phyloP scores from a whole-genome alignment of 2,329 filamentous ascomycete species.

The Ascocoryne sarcoides region DNA sequence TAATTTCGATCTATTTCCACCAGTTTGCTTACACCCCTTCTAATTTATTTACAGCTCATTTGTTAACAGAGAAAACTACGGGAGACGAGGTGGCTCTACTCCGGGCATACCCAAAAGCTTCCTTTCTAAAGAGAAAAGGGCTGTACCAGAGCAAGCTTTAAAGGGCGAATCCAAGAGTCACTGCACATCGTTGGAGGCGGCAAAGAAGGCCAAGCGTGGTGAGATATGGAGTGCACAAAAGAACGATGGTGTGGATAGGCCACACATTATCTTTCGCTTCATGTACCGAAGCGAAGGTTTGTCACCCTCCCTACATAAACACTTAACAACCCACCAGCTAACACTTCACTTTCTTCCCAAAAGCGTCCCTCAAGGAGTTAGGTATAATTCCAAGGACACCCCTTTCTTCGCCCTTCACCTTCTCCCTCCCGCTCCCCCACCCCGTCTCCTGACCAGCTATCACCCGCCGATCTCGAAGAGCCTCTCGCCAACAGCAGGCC shows the following conservation, averaged over 20 bases:
- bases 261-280: slow-evolving; percentile 16
- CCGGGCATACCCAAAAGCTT: background rate
- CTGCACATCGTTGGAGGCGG: slow-evolving; percentile 9
- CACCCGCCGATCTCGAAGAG: too few species aligned
- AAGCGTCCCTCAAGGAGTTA: slow-evolving; percentile 9
- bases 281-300: slow-evolving; percentile 21
- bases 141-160: slow-evolving; percentile 15
- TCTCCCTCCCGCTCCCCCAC: background rate
- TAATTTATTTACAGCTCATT: background rate
- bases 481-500: too few species aligned
- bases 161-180: slow-evolving; percentile 16
- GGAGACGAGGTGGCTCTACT: slow-evolving; percentile 4
- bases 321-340: background rate
- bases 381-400: slow-evolving; percentile 9
- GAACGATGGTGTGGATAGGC: slow-evolving; percentile 17
- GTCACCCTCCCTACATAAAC: background rate
- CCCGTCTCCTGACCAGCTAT: too few species aligned
- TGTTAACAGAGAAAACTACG: slow-evolving; percentile 8
- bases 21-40: slow-evolving; percentile 4
- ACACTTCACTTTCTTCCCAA: slow-evolving; percentile 5
- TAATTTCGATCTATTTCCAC: slow-evolving; percentile 11
- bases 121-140: background rate
- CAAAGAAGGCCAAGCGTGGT: background rate
- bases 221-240: slow-evolving; percentile 1
- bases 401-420: background rate